These are phyloP conservation scores for Ramularia collo-cygni DNA, from an alignment of 2,329 filamentous ascomycete genomes.

Conservation along the genomic window DNA sequence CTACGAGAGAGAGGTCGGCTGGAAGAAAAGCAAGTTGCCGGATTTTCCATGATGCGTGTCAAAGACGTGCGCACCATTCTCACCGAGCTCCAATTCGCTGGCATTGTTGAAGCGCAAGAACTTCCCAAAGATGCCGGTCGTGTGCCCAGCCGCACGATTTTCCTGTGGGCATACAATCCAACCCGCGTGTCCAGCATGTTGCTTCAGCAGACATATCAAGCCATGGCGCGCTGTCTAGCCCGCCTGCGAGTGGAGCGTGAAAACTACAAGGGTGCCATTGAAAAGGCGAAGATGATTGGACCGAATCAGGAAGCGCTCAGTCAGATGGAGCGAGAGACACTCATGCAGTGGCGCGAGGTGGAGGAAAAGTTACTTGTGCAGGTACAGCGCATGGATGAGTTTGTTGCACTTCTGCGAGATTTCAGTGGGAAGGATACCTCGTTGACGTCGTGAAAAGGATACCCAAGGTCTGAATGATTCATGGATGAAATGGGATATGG, in stretches of 20 bases:
- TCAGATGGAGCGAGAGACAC: slow-evolving; percentile 61
- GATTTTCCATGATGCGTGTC: slow-evolving; percentile 74
- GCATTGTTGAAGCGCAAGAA: slow-evolving; percentile 87
- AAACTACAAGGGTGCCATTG: slow-evolving; percentile 64
- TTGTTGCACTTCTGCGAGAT: slow-evolving; percentile 66
- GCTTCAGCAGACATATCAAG: slow-evolving; percentile 78
- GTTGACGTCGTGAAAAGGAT: slow-evolving; percentile 14
- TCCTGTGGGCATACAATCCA: slow-evolving; percentile 84
- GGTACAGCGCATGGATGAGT: slow-evolving; percentile 72
- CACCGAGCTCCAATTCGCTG: slow-evolving; percentile 75
- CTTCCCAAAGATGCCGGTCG: slow-evolving; percentile 82
- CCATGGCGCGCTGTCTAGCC: slow-evolving; percentile 79
- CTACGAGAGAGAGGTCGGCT: slow-evolving; percentile 81
- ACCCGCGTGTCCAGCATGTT: slow-evolving; percentile 64
- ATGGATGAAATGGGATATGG: neutral
- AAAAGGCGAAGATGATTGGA: slow-evolving; percentile 77
- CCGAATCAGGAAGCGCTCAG: slow-evolving; percentile 75
- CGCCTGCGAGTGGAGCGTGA: slow-evolving; percentile 69
- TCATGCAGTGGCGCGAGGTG: slow-evolving; percentile 56
- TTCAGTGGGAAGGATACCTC: slow-evolving; percentile 28
- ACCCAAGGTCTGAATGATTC: neutral
- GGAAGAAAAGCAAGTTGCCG: slow-evolving; percentile 85
- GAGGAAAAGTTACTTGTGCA: slow-evolving; percentile 71
- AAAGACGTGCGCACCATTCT: slow-evolving; percentile 79
- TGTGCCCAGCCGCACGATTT: slow-evolving; percentile 75